phyloP scores from a whole-genome alignment of 805 yeast genomes.

The Ogataea pignaliae region DNA sequence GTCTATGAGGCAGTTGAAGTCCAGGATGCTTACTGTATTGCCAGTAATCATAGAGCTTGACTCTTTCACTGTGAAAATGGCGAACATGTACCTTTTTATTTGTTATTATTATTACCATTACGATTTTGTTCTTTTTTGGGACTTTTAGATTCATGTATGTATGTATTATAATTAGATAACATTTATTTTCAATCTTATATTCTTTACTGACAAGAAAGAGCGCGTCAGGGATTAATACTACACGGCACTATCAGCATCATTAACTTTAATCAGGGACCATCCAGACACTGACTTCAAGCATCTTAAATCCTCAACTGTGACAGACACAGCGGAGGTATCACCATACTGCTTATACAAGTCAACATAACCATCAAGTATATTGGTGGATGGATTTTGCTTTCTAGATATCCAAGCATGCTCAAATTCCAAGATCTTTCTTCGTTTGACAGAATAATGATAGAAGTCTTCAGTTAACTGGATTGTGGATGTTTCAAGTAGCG shows the following conservation, averaged over 20 bases:
- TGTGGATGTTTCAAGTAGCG: not conserved
- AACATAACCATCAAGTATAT: not conserved
- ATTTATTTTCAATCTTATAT: too few relatives aligned
- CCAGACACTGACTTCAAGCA: not conserved
- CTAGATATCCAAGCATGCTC: constrained; percentile 2
- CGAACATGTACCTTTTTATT: not conserved
- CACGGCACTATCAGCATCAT: too few relatives aligned
- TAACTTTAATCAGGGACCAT: not conserved
- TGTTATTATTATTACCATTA: not conserved
- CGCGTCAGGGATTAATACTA: too few relatives aligned
- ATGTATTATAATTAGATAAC: too few relatives aligned
- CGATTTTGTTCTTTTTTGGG: not conserved
- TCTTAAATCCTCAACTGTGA: not conserved
- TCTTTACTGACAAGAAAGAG: too few relatives aligned
- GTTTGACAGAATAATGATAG: not conserved
- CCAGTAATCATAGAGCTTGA: constrained; percentile 28
- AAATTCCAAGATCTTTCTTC: not conserved
- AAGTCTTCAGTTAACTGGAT: not conserved
- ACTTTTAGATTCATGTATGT: too few relatives aligned
- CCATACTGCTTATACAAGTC: not conserved
- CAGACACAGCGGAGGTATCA: too few relatives aligned
- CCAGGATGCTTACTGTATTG: constrained; percentile 75
- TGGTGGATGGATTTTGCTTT: not conserved
- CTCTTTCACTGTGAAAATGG: not conserved
- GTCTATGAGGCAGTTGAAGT: constrained; percentile 89